These are phyloP conservation scores for Irpex sp. DNA, from an alignment of 1,284 basidiomycete species.

Conservation along the genomic window DNA sequence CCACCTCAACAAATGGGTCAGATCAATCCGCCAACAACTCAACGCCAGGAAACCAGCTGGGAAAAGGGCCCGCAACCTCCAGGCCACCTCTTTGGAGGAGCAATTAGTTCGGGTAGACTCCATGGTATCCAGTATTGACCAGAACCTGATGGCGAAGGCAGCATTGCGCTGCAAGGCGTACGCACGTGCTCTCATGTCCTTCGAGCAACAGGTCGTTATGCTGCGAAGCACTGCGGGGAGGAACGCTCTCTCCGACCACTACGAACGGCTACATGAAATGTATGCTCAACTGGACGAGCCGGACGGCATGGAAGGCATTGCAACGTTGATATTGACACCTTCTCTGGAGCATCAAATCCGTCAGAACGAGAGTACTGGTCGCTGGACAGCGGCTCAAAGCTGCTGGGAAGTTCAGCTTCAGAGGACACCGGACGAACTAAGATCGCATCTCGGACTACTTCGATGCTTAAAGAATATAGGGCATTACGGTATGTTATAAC, in stretches of 20 bases:
- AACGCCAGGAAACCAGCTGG: slow-evolving; percentile 34
- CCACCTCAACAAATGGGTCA: slow-evolving; percentile 91
- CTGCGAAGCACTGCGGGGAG: slow-evolving; percentile 20
- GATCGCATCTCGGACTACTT: slow-evolving; percentile 87
- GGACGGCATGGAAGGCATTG: slow-evolving; percentile 99
- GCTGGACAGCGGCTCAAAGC: slow-evolving; percentile 98
- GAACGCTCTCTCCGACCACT: slow-evolving; percentile 71
- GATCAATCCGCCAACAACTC: slow-evolving; percentile 59
- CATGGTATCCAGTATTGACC: slow-evolving; percentile 80
- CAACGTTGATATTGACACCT: slow-evolving; percentile 85
- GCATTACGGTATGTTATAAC: slow-evolving; percentile 78
- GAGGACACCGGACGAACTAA: slow-evolving; percentile 84
- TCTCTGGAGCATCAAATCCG: slow-evolving; percentile 96
- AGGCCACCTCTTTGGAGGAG: slow-evolving; percentile 40
- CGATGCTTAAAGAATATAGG: slow-evolving; percentile 93
- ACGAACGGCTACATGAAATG: slow-evolving; percentile 93
- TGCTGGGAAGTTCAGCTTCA: slow-evolving; percentile 99
- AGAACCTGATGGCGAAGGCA: slow-evolving; percentile 88
- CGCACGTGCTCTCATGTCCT: slow-evolving; percentile 92
- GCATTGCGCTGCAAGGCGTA: slow-evolving; percentile 94
- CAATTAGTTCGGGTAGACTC: slow-evolving; percentile 74
- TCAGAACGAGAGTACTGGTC: slow-evolving; percentile 95
- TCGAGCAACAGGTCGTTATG: slow-evolving; percentile 68
- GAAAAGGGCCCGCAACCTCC: neutral
- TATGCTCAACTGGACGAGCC: slow-evolving; percentile 97